These are phyloP conservation scores for Cutaneotrichosporon mucoides DNA, from an alignment of 1,284 basidiomycete genomes.

Conservation along the genomic window DNA sequence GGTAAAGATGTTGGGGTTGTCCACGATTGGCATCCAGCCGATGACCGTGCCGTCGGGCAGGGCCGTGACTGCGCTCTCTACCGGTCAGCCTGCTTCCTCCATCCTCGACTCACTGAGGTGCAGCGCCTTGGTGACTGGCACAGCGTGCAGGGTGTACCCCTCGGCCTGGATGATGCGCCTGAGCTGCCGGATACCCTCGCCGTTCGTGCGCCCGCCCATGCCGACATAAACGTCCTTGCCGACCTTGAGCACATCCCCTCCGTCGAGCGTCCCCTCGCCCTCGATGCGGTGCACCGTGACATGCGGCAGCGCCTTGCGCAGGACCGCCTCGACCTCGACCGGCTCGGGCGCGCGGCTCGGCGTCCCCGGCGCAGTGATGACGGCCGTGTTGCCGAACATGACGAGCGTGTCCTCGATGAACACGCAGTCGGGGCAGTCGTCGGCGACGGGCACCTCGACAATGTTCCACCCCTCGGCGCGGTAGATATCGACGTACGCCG, in stretches of 20 bases:
- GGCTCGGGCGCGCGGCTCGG: conserved; percentile 3
- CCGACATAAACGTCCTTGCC: conserved; percentile 12
- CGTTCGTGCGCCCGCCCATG: conserved; percentile 4
- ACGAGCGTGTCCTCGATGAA: conserved; percentile 12
- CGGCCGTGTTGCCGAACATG: conserved; percentile 8
- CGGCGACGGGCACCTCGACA: conserved; percentile 6
- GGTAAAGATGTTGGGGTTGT: conserved; percentile 8
- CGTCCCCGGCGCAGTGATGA: conserved; percentile 4
- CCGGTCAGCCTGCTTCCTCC: neutral
- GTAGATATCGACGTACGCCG: conserved; percentile 2
- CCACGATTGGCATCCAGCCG: conserved; percentile 10
- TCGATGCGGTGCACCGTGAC: conserved; percentile 2
- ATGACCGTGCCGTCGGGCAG: conserved; percentile 14
- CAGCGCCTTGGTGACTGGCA: conserved; percentile 12
- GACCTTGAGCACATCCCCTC: conserved; percentile 14
- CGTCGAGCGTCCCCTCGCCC: conserved; percentile 5
- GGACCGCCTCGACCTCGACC: neutral
- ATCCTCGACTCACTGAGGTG: conserved; percentile 7
- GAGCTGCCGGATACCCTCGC: conserved; percentile 10
- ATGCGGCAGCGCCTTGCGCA: neutral
- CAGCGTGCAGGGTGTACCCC: conserved; percentile 3
- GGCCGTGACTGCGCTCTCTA: conserved; percentile 9
- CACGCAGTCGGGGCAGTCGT: conserved; percentile 10
- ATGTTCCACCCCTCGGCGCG: conserved; percentile 1
- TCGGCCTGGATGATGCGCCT: neutral